These are phyloP conservation scores for Moesziomyces antarcticus DNA, from an alignment of 1,284 basidiomycete genomes.

Conservation along the genomic window DNA sequence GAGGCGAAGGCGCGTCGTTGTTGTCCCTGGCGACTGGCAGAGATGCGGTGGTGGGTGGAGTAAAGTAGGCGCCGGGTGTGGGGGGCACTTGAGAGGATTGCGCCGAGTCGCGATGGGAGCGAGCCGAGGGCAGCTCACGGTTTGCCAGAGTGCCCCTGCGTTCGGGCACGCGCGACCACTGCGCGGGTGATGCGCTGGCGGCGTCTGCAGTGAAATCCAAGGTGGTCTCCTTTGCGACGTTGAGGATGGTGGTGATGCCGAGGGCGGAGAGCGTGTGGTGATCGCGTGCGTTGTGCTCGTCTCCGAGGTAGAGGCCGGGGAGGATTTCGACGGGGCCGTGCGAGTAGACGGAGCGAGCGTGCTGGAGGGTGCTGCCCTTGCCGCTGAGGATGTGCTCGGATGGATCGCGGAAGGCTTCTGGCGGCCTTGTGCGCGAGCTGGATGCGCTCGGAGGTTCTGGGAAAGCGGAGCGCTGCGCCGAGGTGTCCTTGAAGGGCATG, in stretches of 20 bases:
- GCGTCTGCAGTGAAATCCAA: slow-evolving; percentile 28
- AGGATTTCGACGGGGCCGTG: slow-evolving; percentile 89
- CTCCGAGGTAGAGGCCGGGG: slow-evolving; percentile 90
- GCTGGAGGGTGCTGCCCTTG: slow-evolving; percentile 60
- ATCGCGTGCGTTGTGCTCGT: slow-evolving; percentile 89
- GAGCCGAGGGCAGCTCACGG: neutral
- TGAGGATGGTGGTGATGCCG: slow-evolving; percentile 84
- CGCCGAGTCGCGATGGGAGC: slow-evolving; percentile 4
- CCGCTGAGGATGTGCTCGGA: slow-evolving; percentile 63
- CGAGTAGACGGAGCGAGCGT: slow-evolving; percentile 72
- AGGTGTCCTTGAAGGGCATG: slow-evolving; percentile 50
- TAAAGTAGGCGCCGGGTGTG: slow-evolving; percentile 35
- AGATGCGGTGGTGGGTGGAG: slow-evolving; percentile 36
- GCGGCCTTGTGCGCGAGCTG: slow-evolving; percentile 39
- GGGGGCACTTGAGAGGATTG: slow-evolving; percentile 9
- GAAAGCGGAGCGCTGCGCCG: slow-evolving; percentile 5
- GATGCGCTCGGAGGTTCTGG: slow-evolving; percentile 28
- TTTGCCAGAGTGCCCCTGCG: neutral
- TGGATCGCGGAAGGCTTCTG: slow-evolving; percentile 58
- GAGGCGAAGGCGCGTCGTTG: slow-evolving; percentile 19
- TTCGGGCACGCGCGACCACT: slow-evolving; percentile 2
- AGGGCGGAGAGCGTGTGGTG: slow-evolving; percentile 77
- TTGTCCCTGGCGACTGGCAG: slow-evolving; percentile 4
- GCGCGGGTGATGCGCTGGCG: too few species aligned
- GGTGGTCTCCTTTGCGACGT: slow-evolving; percentile 81